These are phyloP conservation scores for Trichoderma hamatum DNA, from an alignment of 2,329 filamentous ascomycete genomes.

Conservation along the genomic window DNA sequence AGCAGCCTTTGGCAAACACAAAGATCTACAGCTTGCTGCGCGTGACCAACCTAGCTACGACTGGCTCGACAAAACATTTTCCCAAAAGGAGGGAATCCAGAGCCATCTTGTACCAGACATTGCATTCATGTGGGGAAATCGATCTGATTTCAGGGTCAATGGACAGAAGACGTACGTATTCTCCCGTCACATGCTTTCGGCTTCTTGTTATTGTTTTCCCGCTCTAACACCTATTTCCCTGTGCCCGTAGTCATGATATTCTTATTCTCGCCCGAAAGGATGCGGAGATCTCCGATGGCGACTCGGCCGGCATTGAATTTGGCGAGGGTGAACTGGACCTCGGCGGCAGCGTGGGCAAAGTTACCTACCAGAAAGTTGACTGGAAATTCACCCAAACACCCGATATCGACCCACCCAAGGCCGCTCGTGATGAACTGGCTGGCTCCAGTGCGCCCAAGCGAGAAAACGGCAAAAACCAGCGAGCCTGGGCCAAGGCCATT, in stretches of 20 bases:
- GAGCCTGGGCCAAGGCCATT: constrained; percentile 21
- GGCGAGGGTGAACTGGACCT: constrained; percentile 19
- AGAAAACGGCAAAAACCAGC: constrained; percentile 21
- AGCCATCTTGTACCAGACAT: constrained; percentile 18
- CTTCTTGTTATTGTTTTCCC: neutral
- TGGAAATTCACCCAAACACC: constrained; percentile 23
- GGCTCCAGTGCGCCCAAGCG: constrained; percentile 6
- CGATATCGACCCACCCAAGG: constrained; percentile 18
- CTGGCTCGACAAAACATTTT: constrained; percentile 15
- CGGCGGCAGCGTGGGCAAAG: constrained; percentile 13
- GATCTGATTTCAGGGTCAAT: constrained; percentile 20
- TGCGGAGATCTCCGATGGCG: constrained; percentile 16
- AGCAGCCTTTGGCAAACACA: constrained; percentile 22
- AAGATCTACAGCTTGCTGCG: constrained; percentile 17
- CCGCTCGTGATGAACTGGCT: neutral
- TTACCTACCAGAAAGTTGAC: constrained; percentile 20
- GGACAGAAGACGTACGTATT: constrained; percentile 14
- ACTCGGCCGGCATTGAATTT: constrained; percentile 10
- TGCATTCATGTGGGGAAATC: constrained; percentile 24
- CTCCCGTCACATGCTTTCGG: neutral
- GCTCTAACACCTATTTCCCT: neutral
- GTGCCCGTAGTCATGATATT: constrained; percentile 2
- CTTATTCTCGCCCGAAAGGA: constrained; percentile 20
- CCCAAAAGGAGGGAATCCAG: constrained; percentile 9
- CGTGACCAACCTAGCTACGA: constrained; percentile 18